Evolutionary conservation across 2,329 filamentous ascomycete species (phyloP), one percentile per base, ranked within the genome.

Genomic region (Fusarium oxysporum): DNA sequence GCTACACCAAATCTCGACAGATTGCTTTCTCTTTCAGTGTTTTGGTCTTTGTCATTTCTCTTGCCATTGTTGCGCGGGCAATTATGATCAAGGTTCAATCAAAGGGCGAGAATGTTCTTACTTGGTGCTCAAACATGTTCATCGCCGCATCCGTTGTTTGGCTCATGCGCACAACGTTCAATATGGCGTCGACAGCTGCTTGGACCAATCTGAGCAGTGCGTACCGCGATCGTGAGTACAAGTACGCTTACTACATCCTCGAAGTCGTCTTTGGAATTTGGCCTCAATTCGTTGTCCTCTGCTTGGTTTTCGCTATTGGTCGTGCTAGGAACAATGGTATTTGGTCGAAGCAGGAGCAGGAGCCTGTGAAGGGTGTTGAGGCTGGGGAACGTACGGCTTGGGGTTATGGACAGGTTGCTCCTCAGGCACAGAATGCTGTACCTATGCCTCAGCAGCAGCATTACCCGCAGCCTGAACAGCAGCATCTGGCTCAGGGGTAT

Each of bases 281-380:
- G 76, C 72, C 77, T 1, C 61, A 70, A 5, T 77, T 83, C 33
- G 56, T 75, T 12, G 58, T 78, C 6, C 69, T 80, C 11, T 55
- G 62, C 17, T 37, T 81, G 17, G 61, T 80, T 3, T 80, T 79
- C 41, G 63, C 65, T 12, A 62, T 82, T 6, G 80, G 79, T 2
- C 56, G 50, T 6, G 76, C 72, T 13, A 79, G 74, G 25, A 35
- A 53, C 9, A 74, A 74, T 11, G 80, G 79, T 0, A 41, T 82
- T 12, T 81, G 78, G 75, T 77, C 78, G 1, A 70, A 58, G 8
- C 68, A 75, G 21, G 72, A 33, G 12, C 68, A 30, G 23, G 69
- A 74, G 19, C 54, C 71, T 8, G 68, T 71, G 32, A 67, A 71
- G 67, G 59, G n/a, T 19, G 50, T 28, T 35, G 55, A 50, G 33